A percentile compares a stretch with the other conserved stretches of the same genome.
Evolutionary conservation across 139 green algal genomes (phyloP).

Genomic region (Monoraphidium neglectum): DNA sequence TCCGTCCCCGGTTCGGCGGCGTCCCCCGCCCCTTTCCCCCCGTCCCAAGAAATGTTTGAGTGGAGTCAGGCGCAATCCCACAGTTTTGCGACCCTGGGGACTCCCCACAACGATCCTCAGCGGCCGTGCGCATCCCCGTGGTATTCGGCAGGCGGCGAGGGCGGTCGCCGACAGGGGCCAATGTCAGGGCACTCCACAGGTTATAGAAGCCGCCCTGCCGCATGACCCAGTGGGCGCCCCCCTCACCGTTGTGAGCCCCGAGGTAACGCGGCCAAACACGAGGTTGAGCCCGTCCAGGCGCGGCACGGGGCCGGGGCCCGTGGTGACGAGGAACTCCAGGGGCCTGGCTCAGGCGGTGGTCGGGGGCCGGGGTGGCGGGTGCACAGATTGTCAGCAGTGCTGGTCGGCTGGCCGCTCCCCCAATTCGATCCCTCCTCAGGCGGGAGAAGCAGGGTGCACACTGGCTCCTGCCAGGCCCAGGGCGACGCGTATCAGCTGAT

Average conservation of each 20-base stretch:
- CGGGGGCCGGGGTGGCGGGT: background rate
- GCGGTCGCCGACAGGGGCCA: no score
- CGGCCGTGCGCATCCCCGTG: no score
- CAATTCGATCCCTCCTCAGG: background rate
- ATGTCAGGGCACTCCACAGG: no score
- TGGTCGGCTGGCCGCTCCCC: background rate
- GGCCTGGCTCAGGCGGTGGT: background rate
- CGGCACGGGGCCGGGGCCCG: constrained; percentile 68
- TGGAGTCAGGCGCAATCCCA: no score
- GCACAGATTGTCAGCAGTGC: background rate
- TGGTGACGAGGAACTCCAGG: constrained; percentile 31
- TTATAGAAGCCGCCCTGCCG: no score
- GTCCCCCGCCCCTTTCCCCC: no score
- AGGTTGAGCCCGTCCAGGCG: constrained; percentile 74
- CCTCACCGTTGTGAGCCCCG: constrained; percentile 57
- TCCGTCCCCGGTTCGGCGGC: background rate
- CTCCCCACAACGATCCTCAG: no score
- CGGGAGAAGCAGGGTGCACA: constrained; percentile 9
- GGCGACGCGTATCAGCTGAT: no score
- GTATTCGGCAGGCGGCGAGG: no score
- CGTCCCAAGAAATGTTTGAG: no score
- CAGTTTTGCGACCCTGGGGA: no score
- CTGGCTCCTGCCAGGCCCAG: background rate
- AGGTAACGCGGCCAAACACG: constrained; percentile 71
- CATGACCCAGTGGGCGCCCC: constrained; percentile 24